Base-by-base conservation (phyloP, 129 eudicot species). In the Lonicera japonica region DNA sequence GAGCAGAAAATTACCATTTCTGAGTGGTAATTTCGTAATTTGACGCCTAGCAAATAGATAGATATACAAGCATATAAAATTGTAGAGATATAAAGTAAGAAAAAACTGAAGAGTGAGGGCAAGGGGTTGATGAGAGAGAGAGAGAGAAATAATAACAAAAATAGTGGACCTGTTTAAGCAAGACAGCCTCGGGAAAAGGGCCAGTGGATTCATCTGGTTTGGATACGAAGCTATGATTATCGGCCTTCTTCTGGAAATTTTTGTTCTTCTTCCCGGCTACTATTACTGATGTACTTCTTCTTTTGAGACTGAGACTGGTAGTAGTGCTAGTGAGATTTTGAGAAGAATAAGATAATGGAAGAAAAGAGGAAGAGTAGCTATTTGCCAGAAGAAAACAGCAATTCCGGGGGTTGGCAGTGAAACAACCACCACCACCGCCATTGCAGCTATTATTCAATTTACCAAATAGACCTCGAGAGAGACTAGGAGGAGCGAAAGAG, bases 121-220 rank as follows among this genome's bases (percentile, higher is more conserved):
- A n/a, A n/a, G n/a, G n/a, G n/a, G n/a, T n/a, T n/a, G n/a, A n/a
- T n/a, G n/a, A n/a, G n/a, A n/a, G n/a, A n/a, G n/a, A n/a, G n/a
- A n/a, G n/a, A n/a, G 13, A 50, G 19, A 29, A 29, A 5, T 50
- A 8, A 17, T 50, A 9, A 22, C 21, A 52, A 5, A 58, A n/a
- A n/a, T n/a, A n/a, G n/a, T n/a, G n/a, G n/a, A 50, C 98, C 98
- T 87, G 71, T 80, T 74, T 92, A 45, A 92, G 98, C 64, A 92
- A 82, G 59, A 92, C 96, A 54, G 98, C 82, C 74, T 92, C 98
- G 56, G 98, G 98, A 56, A 82, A 92, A 55, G 77, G 70, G 60
- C 95, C 97, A 29, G 91, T 86, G 57, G 86, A 74, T 69, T 92
- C 98, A 73, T 92, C 88, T 18, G 88, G 90, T 70, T 78, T 84